A percentile compares a stretch with the other conserved stretches of the same genome.
These are phyloP conservation scores for Stachybotrys echinatus DNA, from an alignment of 2,329 filamentous ascomycete genomes.

Conservation along the genomic window DNA sequence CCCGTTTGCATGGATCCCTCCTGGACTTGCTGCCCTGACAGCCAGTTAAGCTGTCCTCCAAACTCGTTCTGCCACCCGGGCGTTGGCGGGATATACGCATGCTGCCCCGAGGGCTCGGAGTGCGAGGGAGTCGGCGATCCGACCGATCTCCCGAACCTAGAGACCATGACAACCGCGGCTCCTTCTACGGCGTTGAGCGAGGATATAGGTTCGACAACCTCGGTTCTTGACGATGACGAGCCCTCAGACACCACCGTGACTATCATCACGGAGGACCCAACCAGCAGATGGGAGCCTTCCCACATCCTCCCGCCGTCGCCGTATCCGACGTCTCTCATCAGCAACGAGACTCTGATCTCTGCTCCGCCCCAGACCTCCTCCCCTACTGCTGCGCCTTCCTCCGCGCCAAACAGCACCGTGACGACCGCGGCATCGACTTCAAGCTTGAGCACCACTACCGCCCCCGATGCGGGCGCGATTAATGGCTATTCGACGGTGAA, in stretches of 20 bases:
- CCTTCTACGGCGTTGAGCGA: slow-evolving; percentile 5
- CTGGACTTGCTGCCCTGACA: slow-evolving; percentile 24
- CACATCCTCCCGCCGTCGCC: neutral
- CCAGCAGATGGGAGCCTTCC: neutral
- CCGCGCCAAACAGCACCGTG: neutral
- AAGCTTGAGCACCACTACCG: neutral
- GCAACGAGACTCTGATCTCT: neutral
- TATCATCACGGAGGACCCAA: neutral
- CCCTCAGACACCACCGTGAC: neutral
- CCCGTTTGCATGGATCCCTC: slow-evolving; percentile 18
- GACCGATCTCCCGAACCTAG: slow-evolving; percentile 3
- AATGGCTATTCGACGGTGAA: neutral
- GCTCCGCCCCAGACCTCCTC: neutral
- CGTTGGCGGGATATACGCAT: slow-evolving; percentile 18
- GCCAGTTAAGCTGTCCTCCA: slow-evolving; percentile 18
- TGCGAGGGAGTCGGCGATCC: slow-evolving; percentile 21
- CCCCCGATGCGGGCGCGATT: neutral
- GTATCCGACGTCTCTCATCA: neutral
- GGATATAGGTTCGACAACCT: neutral
- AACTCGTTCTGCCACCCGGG: slow-evolving; percentile 16
- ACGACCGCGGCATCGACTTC: neutral
- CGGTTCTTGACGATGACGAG: neutral
- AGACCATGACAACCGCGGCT: slow-evolving; percentile 2
- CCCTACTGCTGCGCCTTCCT: neutral
- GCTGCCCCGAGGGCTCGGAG: slow-evolving; percentile 19